A percentile compares a stretch with the other conserved stretches of the same genome.
phyloP scores from a whole-genome alignment of 768 basidiomycete genomes.

The Calocybe gangraenosa region DNA sequence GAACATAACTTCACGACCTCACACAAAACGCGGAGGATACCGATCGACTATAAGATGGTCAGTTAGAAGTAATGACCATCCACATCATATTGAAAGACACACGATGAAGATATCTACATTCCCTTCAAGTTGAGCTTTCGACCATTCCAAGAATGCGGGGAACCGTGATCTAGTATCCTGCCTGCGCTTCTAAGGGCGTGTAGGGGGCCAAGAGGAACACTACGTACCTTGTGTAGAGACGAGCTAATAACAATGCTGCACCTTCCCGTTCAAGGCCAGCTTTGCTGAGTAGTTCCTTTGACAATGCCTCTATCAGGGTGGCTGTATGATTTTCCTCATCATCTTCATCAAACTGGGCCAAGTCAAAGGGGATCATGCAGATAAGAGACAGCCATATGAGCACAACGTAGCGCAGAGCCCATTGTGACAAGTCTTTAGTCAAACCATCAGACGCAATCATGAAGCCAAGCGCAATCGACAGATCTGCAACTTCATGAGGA shows the following conservation, averaged over 20 bases:
- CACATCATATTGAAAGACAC: slow-evolving; percentile 14
- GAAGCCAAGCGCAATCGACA: slow-evolving; percentile 69
- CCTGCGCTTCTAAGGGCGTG: slow-evolving; percentile 30
- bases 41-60: slow-evolving; percentile 49
- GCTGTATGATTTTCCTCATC: slow-evolving; percentile 53
- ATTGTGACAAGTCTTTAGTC: slow-evolving; percentile 42
- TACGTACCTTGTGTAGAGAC: slow-evolving; percentile 75
- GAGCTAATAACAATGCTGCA: slow-evolving; percentile 76
- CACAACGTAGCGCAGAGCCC: slow-evolving; percentile 80
- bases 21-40: slow-evolving; percentile 63
- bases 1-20: slow-evolving; percentile 67
- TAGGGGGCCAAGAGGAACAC: slow-evolving; percentile 5
- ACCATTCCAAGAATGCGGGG: slow-evolving; percentile 48
- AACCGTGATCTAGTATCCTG: slow-evolving; percentile 54
- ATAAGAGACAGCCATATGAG: slow-evolving; percentile 94
- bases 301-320: slow-evolving; percentile 49
- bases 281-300: slow-evolving; percentile 51
- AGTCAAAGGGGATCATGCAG: slow-evolving; percentile 89
- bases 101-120: slow-evolving; percentile 50
- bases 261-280: slow-evolving; percentile 85
- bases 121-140: slow-evolving; percentile 31
- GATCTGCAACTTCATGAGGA: slow-evolving; percentile 84
- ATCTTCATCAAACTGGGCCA: slow-evolving; percentile 77
- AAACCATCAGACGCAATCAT: slow-evolving; percentile 46
- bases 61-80: neutral